These are phyloP conservation scores for Evansstolkia leycettana DNA, from an alignment of 495 filamentous ascomycete species.

Conservation along the genomic window DNA sequence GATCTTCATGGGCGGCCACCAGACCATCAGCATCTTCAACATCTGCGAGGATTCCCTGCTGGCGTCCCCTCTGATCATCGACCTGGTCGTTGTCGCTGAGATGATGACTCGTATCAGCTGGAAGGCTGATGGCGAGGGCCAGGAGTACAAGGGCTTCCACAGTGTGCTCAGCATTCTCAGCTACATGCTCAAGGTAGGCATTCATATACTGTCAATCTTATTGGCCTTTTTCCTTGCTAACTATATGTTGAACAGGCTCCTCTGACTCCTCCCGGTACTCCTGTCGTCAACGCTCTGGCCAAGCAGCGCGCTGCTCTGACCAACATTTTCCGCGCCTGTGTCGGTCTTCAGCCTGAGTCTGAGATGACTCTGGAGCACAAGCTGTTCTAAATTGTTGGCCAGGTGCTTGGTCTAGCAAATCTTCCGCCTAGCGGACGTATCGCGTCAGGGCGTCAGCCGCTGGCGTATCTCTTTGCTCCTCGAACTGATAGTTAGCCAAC, in stretches of 20 bases:
- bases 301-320: conserved; percentile 93
- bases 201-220: background rate
- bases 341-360: conserved; percentile 93
- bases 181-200: conserved; percentile 98
- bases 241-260: conserved; percentile 61
- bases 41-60: conserved; percentile 97
- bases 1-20: conserved; percentile 98
- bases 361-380: conserved; percentile 99
- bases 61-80: conserved; percentile 96
- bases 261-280: conserved; percentile 86
- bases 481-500: too few relatives aligned
- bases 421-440: too few relatives aligned
- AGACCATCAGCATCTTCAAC: conserved; percentile 97
- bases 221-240: background rate
- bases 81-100: conserved; percentile 83
- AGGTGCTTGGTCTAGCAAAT: too few relatives aligned
- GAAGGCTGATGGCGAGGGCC: conserved; percentile 49
- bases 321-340: conserved; percentile 98
- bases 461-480: too few relatives aligned
- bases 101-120: conserved; percentile 97
- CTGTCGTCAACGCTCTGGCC: conserved; percentile 88
- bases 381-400: conserved; percentile 68
- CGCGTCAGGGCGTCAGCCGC: too few relatives aligned
- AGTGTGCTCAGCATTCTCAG: conserved; percentile 93
- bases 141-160: conserved; percentile 88